These are phyloP conservation scores for Komagataella mondaviorum DNA, from an alignment of 805 yeast genomes.

Conservation along the genomic window DNA sequence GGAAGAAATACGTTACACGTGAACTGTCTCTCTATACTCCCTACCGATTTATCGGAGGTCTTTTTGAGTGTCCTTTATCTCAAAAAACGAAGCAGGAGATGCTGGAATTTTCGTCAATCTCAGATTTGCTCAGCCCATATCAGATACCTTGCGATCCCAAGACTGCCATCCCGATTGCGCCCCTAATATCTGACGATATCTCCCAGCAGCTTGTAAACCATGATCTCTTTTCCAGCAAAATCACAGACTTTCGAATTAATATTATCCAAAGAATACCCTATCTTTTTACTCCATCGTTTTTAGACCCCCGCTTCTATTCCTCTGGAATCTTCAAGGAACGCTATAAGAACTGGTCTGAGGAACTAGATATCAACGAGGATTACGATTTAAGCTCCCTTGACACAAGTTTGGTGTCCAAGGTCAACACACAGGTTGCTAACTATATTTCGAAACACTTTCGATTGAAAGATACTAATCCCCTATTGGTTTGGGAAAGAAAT, in stretches of 20 bases:
- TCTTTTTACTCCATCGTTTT: slow-evolving; percentile 33
- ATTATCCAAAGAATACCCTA: slow-evolving; percentile 41
- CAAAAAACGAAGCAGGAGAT: slow-evolving; percentile 13
- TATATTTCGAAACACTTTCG: neutral
- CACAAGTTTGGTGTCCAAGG: slow-evolving; percentile 15
- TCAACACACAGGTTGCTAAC: slow-evolving; percentile 12
- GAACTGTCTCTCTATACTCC: slow-evolving; percentile 37
- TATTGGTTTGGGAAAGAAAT: neutral
- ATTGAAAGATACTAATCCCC: neutral
- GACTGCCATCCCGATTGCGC: slow-evolving; percentile 31
- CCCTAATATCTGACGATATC: slow-evolving; percentile 46
- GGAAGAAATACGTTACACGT: slow-evolving; percentile 35
- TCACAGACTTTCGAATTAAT: neutral
- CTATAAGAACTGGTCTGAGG: slow-evolving; percentile 29
- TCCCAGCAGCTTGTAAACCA: slow-evolving; percentile 29
- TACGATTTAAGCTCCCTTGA: slow-evolving; percentile 30
- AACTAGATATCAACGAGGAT: slow-evolving; percentile 34
- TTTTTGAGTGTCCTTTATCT: slow-evolving; percentile 35
- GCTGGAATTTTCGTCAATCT: slow-evolving; percentile 6
- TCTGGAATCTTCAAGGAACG: neutral
- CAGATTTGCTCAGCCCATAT: neutral
- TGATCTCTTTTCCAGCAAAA: slow-evolving; percentile 6
- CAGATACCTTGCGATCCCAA: slow-evolving; percentile 20
- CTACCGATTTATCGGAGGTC: slow-evolving; percentile 47
- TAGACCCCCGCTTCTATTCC: slow-evolving; percentile 10